Evolutionary conservation across 495 filamentous ascomycete genomes (phyloP).

Genomic region (Clavariopsis aquatica): DNA sequence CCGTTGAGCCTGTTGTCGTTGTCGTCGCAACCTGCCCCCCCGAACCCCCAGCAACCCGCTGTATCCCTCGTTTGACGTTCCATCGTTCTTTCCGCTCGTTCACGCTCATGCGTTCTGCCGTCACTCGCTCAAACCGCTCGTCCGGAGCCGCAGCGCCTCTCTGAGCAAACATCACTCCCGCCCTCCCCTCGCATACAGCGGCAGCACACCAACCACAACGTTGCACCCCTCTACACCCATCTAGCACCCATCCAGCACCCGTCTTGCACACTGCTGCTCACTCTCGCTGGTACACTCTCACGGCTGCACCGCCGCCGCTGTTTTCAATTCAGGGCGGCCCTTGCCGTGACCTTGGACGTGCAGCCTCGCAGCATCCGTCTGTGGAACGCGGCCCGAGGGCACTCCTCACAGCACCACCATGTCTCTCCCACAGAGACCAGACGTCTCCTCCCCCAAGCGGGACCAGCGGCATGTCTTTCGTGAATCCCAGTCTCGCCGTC

Average conservation of each 20-base stretch:
- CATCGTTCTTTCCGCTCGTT: constrained; percentile 7
- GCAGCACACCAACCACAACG: background rate
- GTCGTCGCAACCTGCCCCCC: constrained; percentile 18
- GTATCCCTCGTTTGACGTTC: constrained; percentile 29
- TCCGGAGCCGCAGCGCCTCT: background rate
- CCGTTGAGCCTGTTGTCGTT: constrained; percentile 5
- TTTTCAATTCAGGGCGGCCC: constrained; percentile 22
- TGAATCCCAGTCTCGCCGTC: constrained; percentile 65
- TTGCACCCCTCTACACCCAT: background rate
- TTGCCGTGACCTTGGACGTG: constrained; percentile 35
- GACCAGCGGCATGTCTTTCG: constrained; percentile 55
- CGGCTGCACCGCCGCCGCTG: background rate
- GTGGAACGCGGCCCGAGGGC: constrained; percentile 26
- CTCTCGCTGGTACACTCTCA: too few relatives aligned
- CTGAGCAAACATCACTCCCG: constrained; percentile 24
- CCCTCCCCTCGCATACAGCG: background rate
- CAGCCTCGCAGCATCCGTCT: background rate
- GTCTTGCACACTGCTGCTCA: background rate
- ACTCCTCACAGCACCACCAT: constrained; percentile 34
- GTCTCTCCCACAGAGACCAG: constrained; percentile 40
- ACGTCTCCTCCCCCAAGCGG: constrained; percentile 30
- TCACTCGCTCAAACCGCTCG: constrained; percentile 31
- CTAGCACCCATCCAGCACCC: background rate
- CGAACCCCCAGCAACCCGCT: constrained; percentile 24
- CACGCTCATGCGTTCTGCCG: constrained; percentile 24